These are phyloP conservation scores for Aphanomyces euteiches DNA, from an alignment of 352 stramenopile genomes.

Conservation along the genomic window DNA sequence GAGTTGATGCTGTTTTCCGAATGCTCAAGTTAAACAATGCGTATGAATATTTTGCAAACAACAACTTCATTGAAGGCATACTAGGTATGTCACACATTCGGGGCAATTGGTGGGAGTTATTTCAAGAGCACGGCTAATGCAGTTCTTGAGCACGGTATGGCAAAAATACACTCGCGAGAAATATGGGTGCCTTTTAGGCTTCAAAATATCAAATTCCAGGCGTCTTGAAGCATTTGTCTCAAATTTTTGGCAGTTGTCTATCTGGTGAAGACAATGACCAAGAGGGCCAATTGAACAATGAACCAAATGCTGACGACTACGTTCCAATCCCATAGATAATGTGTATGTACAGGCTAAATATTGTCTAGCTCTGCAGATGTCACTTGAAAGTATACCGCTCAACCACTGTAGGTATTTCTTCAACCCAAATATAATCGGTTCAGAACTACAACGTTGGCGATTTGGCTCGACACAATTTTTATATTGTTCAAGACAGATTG, in stretches of 20 bases:
- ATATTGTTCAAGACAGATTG: too few relatives aligned
- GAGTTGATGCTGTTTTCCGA: conserved; percentile 80
- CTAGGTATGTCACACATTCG: conserved; percentile 56
- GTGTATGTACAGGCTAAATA: too few relatives aligned
- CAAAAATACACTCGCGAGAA: neutral
- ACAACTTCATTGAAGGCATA: too few relatives aligned
- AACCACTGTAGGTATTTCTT: too few relatives aligned
- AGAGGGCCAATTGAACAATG: conserved; percentile 6
- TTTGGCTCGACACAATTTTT: too few relatives aligned
- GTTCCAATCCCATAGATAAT: conserved; percentile 22
- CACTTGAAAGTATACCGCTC: too few relatives aligned
- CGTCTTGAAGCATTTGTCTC: conserved; percentile 25
- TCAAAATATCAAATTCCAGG: conserved; percentile 30
- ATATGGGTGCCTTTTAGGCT: conserved; percentile 7
- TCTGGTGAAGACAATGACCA: conserved; percentile 8
- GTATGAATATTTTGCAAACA: conserved; percentile 40
- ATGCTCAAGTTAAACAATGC: conserved; percentile 88
- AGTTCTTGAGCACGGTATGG: conserved; percentile 52
- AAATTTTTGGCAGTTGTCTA: conserved; percentile 13
- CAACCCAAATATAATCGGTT: too few relatives aligned
- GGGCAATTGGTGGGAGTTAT: conserved; percentile 75
- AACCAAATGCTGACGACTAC: conserved; percentile 29
- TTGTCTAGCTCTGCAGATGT: too few relatives aligned
- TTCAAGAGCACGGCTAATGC: conserved; percentile 72
- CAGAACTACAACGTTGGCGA: too few relatives aligned